Percentiles rank a stretch among this genome's conserved stretches.
Conservation (phyloP, 2,329 filamentous ascomycete genomes). For the Septoria linicola region DNA sequence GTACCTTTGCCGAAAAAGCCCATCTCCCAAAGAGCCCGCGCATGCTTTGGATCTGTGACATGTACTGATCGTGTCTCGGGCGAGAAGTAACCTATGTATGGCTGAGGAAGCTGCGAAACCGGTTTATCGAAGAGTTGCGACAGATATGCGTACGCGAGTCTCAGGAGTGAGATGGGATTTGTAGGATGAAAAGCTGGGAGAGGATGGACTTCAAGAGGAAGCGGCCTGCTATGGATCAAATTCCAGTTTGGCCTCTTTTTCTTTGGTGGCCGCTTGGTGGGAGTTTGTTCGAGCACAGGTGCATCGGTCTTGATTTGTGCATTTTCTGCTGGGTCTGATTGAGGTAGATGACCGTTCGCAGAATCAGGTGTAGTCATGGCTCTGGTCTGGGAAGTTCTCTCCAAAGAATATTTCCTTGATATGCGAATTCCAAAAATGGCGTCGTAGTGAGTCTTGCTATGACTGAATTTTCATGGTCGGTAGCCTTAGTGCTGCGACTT, state of each 20-base stretch:
- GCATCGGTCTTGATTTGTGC: neutral
- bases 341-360: conserved; percentile 14
- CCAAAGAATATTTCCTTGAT: too few species aligned
- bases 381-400: too few species aligned
- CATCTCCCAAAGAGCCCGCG: conserved; percentile 87
- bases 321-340: conserved; percentile 1
- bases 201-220: conserved; percentile 78
- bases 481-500: too few species aligned
- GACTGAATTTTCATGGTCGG: too few species aligned
- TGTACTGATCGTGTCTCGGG: conserved; percentile 77
- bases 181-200: conserved; percentile 85
- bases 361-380: neutral
- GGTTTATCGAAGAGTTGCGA: conserved; percentile 67
- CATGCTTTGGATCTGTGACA: conserved; percentile 71
- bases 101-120: conserved; percentile 60
- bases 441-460: neutral
- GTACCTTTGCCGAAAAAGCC: conserved; percentile 96
- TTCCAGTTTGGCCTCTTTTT: conserved; percentile 58
- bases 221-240: conserved; percentile 76
- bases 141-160: conserved; percentile 74
- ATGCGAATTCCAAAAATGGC: neutral
- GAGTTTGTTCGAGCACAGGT: neutral
- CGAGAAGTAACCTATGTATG: conserved; percentile 78
- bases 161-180: conserved; percentile 84
- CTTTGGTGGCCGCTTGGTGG: conserved; percentile 27